phyloP scores from a whole-genome alignment of 495 filamentous ascomycete species.

The Penicillium coprophilum region DNA sequence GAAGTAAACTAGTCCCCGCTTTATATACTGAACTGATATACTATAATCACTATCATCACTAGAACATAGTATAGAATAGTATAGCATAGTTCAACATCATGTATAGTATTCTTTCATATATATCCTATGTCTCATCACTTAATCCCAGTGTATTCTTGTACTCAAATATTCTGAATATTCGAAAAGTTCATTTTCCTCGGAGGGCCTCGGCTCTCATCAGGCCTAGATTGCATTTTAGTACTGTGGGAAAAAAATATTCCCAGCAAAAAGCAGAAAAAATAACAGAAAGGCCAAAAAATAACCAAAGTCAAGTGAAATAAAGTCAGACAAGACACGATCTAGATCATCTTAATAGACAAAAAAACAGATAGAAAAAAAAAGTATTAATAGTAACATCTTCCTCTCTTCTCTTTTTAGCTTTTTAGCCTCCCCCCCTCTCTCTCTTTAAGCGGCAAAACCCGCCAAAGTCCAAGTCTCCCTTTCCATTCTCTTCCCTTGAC shows the following conservation, averaged over 20 bases:
- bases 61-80: too few species aligned
- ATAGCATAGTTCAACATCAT: too few species aligned
- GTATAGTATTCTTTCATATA: background rate
- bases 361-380: conserved; percentile 1
- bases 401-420: background rate
- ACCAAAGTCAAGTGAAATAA: background rate
- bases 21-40: background rate
- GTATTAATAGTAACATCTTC: conserved; percentile 4
- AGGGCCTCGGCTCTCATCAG: conserved; percentile 12
- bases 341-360: background rate
- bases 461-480: conserved; percentile 16
- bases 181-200: too few species aligned
- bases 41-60: too few species aligned
- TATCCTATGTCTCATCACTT: background rate
- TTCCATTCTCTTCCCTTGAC: conserved; percentile 3
- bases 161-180: too few species aligned
- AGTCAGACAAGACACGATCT: background rate
- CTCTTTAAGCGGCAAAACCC: conserved; percentile 25
- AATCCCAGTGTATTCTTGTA: too few species aligned
- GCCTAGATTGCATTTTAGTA: background rate
- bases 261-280: background rate
- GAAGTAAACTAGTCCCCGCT: background rate
- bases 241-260: background rate
- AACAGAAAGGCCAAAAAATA: background rate
- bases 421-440: conserved; percentile 4